Base-by-base conservation (phyloP, 345 rosid genomes). In the Rhizophora apiculata region DNA sequence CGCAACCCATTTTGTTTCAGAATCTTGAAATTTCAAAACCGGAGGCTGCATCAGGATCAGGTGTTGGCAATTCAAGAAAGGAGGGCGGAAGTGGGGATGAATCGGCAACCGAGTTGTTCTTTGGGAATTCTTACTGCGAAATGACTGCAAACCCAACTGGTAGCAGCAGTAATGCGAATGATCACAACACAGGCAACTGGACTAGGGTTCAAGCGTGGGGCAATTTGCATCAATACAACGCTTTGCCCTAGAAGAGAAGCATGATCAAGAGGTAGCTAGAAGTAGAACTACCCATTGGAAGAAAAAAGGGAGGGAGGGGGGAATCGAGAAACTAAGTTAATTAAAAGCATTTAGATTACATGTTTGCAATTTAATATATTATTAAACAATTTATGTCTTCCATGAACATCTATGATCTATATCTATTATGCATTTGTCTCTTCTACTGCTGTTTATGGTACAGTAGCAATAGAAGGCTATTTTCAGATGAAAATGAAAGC, bases 1-100 rank as follows among this genome's bases (percentile, higher is more conserved):
- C 77, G 1, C 91, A 84, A 29, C 86, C 97, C 30, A 87, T 85
- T 68, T 68, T 82, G 81, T 89, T 88, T 73, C 92, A 84, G 60
- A 88, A 86, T 62, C 83, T 82, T 62, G 93, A 89, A 68, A 75
- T 74, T 43, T 69, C 86, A 31, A 79, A 81, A 39, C 78, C 73
- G 26, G 80, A 69, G 15, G 62, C 16, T 37, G 67, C 63, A n/a
- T 64, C 20, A 54, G 60, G 10, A 36, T 60, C 61, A 16, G 79
- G 43, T 11, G 61, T 21, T 6, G 81, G 63, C 11, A 78, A 74
- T 77, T 65, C 80, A 37, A 74, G 86, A 48, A 83, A 78, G 70
- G 78, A 66, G 10, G 77, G 72, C 2, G 73, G 70, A 6, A 67
- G 58, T 64, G 71, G 72, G 3, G 65, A 76, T 26, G 83, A 78